Evolutionary conservation across 1,284 basidiomycete genomes (phyloP).

Genomic region (Leccinum pseudoinsigne): DNA sequence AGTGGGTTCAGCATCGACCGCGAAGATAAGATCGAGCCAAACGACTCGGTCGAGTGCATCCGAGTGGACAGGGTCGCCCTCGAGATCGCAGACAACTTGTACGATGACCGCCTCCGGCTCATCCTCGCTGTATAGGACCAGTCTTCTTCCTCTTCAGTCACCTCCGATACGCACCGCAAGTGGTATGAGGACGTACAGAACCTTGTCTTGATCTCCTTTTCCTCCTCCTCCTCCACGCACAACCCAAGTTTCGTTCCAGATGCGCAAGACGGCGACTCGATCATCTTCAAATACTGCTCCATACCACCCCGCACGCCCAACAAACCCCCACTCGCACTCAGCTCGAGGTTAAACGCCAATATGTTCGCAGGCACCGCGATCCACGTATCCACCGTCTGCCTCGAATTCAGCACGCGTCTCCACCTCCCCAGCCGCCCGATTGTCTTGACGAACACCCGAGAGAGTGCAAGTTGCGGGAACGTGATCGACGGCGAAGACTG

Average conservation of each 20-base stretch:
- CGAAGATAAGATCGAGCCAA: conserved; percentile 44
- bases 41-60: conserved; percentile 55
- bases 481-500: conserved; percentile 47
- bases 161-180: conserved; percentile 32
- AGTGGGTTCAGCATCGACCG: conserved; percentile 38
- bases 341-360: too few species aligned
- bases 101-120: too few species aligned
- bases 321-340: too few species aligned
- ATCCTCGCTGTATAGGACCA: conserved; percentile 10
- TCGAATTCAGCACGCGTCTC: conserved; percentile 72
- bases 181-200: conserved; percentile 20
- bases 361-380: conserved; percentile 32
- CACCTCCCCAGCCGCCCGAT: conserved; percentile 81
- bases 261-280: too few species aligned
- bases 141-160: conserved; percentile 35
- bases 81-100: conserved; percentile 25
- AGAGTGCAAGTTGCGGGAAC: conserved; percentile 58
- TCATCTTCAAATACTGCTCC: too few species aligned
- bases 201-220: conserved; percentile 7
- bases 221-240: background rate
- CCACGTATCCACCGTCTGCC: conserved; percentile 40
- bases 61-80: conserved; percentile 22
- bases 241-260: conserved; percentile 1
- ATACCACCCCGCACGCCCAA: too few species aligned
- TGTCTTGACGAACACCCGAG: conserved; percentile 76